Evolutionary conservation across 2,329 filamentous ascomycete genomes (phyloP), one percentile per base, ranked within the genome.

Genomic region (Fusarium foetens): DNA sequence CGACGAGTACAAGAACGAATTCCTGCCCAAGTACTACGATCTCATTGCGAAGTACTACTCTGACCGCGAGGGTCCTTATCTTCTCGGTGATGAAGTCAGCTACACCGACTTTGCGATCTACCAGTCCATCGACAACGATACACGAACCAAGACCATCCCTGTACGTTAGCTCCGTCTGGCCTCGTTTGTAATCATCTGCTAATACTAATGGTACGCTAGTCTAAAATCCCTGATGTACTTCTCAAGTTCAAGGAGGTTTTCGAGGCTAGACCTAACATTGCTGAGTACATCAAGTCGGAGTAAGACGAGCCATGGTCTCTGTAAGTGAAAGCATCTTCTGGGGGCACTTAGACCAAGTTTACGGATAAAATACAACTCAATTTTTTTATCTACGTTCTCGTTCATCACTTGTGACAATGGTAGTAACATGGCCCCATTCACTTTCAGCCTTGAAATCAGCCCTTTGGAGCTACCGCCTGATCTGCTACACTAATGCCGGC

Each of bases 41-140:
- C 21, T 69, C 17, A 39, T 65, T 2, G 65, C 54, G 1, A 31
- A 65, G 25, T 71, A 71, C 23, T 71, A 71, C n/a, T 53, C 68
- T 31, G 69, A 71, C 17, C 58, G 54, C 5, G 36, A 72, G 17
- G 69, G 69, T 0, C 69, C 69, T 19, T 71, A 71, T 8, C 69
- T 71, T 9, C 49, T 71, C 0, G 68, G 69, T 1, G 17, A 71
- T 5, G 45, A 71, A 51, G 38, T 71, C 17, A 71, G 53, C 11
- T 71, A 71, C 23, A 12, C 55, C 8, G 69, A 71, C 39, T 71
- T 71, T 49, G 69, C 69, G 0, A 38, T 71, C 16, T 71, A 72
- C 5, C 66, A 72, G 36, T 72, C 68, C 6, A 42, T 71, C 3
- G 69, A 71, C 7, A 71, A 71, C 7, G 68, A 71, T 8, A 54